Conservation (phyloP, 2,329 filamentous ascomycete species). For the Colletotrichum musicola region DNA sequence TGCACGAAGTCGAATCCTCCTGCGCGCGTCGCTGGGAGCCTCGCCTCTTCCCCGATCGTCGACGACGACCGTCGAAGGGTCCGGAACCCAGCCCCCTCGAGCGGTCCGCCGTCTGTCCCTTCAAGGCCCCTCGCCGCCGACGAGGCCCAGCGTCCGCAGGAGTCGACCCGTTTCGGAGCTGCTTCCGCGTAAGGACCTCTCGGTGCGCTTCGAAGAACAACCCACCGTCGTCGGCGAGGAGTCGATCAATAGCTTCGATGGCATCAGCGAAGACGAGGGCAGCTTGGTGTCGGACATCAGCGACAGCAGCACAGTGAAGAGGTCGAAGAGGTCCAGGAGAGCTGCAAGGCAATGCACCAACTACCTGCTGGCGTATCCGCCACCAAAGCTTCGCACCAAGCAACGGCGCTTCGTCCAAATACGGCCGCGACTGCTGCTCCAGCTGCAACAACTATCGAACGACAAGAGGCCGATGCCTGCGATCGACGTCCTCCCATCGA, state of each 20-base stretch:
- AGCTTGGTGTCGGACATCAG: conserved; percentile 61
- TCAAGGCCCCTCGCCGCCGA: conserved; percentile 23
- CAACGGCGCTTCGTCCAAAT: conserved; percentile 76
- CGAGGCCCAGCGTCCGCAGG: conserved; percentile 40
- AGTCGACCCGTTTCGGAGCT: conserved; percentile 54
- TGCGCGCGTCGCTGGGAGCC: conserved; percentile 56
- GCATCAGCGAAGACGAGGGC: conserved; percentile 63
- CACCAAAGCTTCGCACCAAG: conserved; percentile 68
- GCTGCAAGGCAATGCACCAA: conserved; percentile 68
- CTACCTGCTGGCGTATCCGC: conserved; percentile 77
- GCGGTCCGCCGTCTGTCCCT: conserved; percentile 27
- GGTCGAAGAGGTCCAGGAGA: conserved; percentile 39
- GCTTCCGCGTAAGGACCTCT: conserved; percentile 54
- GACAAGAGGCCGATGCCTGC: conserved; percentile 74
- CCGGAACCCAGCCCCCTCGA: conserved; percentile 14
- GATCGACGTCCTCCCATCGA: conserved; percentile 80
- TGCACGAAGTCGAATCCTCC: conserved; percentile 52
- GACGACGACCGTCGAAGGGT: conserved; percentile 10
- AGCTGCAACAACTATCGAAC: conserved; percentile 75
- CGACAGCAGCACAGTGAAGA: conserved; percentile 56
- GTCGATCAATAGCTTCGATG: conserved; percentile 36
- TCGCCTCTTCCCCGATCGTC: conserved; percentile 25
- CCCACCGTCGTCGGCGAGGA: conserved; percentile 45
- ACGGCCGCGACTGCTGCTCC: conserved; percentile 76
- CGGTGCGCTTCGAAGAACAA: conserved; percentile 61